Base-by-base conservation (phyloP, 2,329 filamentous ascomycete species). In the Magnaporthiopsis incrustans region DNA sequence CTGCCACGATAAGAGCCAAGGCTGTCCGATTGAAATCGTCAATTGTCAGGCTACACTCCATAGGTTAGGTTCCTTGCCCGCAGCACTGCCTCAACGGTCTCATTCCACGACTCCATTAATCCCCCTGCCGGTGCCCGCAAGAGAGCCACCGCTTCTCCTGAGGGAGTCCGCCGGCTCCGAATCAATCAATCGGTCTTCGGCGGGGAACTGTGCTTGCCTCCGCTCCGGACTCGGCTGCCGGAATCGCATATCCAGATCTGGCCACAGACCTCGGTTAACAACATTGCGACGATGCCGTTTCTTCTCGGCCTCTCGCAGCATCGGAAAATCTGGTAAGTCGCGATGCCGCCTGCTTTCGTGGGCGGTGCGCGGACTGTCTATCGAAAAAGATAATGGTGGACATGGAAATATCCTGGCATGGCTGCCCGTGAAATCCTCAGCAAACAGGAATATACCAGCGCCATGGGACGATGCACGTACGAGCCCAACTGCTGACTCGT, bases 261-360 rank as follows among this genome's bases (percentile, higher is more conserved):
- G 11, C 32, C 3, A 12, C 26, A 12, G 26, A 30, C 14, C 25
- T 27, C 26, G 30, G 26, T 7, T 8, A 58, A 12, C 5, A 58
- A 12, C 15, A 18, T 30, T 12, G 25, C n/a, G 26, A 58, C 26
- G 7, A 60, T 60, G 58, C 27, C 58, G 27, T 32, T 60, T 27
- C 12, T 60, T 32, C 26, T 32, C 58, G 60, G 53, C 27, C 53
- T 53, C 60, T 32, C 65, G 0, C 64, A 67, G 53, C 65, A 69
- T 35, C 62, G 60, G 22, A 59, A 61, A 44, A 65, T 67, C 63
- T 69, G 67, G 68, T 69, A 58, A 22, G 65, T 61, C 26, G 14
- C 38, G 38, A 35, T 44, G 6, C 18, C 14, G 15, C 15, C 38
- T 44, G 38, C 14, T 18, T 32, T 27, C 32, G 30, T 35, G 33